Base-by-base conservation (phyloP, 129 eudicot species). In the Flaveria linearis region DNA sequence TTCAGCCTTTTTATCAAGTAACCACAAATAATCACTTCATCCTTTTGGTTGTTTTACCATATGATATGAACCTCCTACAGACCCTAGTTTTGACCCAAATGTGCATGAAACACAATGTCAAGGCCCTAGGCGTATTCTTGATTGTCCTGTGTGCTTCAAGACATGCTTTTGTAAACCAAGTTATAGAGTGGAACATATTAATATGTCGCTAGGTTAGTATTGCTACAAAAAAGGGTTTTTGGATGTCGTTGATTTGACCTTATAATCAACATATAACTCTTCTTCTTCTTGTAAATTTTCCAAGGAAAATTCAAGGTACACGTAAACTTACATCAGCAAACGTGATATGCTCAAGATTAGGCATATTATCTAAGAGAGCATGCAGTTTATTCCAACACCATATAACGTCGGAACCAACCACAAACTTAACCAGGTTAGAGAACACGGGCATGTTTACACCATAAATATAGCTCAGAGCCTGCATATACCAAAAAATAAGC, bases 311-410 rank as follows among this genome's bases (percentile, higher is more conserved):
- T 28, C 49, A 47, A 10, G 17, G 64, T 30, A 68, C 11, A 39
- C 12, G 43, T 5, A 74, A 62, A 63, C 83, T 62, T 79, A 79
- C 83, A 26, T 79, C 50, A 12, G 14, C 49, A 41, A 80, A 56
- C 17, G 69, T 80, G 41, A 80, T 52, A 73, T 65, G 79, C 74
- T 80, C 79, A 66, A 80, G 79, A 65, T 64, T 80, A n/a, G 83
- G 83, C 79, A 73, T 80, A 8, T 9, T 65, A 11, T 72, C 15
- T 25, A 80, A 14, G 47, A 80, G 60, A 36, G 16, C 6, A 4
- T 71, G 23, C 49, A 79, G 47, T 39, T 23, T 50, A 51, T n/a
- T 11, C 78, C 83, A 79, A 15, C 67, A 41, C 53, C 53, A 23
- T 36, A 11, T 8, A 63, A 55, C 9, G 13, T 62, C 83, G 7